Base-by-base conservation (phyloP, 345 rosid species). In the Gossypium longicalyx region DNA sequence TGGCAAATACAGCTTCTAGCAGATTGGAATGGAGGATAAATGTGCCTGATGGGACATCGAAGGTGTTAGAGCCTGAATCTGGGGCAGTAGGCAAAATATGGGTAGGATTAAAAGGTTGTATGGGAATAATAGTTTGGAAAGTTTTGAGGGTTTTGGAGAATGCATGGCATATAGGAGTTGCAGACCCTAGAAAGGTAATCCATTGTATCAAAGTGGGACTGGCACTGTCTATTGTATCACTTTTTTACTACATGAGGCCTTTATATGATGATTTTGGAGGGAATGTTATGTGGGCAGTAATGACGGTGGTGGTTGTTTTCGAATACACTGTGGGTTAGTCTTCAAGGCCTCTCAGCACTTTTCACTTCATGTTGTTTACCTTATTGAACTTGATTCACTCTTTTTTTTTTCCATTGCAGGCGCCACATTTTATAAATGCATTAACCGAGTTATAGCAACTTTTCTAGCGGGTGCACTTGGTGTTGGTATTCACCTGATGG, bases 221-320 rank as follows among this genome's bases (percentile, higher is more conserved):
- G 72, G 89, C 93, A 38, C 86, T 91, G 65, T 78, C 90, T 9
- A 34, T 89, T 43, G 94, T 91, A 29, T 89, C 94, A 29, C 77
- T 91, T 34, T 85, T 91, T 59, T 89, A 89, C 85, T 91, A 88
- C 77, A 78, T 80, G 89, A 85, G 89, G 77, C 94, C 97, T 61
- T 81, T 91, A 77, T 86, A 86, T 73, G 85, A 88, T 20, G 88
- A 89, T 19, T 74, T 88, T 69, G 92, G 94, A 65, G 85, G 89
- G 11, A 88, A 85, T 82, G 90, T 87, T 48, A 83, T 88, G 87
- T 91, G 93, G 94, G 94, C 94, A 52, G 80, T 91, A 47, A 89
- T 91, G 91, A 89, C 94, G 0, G 97, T 89, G 48, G 93, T 89
- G 4, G 91, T 89, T 17, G 97, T 91, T 74, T 91, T 90, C 48